phyloP scores from a whole-genome alignment of 1,139 yeast species.

The Debaryomyces fabryi region DNA sequence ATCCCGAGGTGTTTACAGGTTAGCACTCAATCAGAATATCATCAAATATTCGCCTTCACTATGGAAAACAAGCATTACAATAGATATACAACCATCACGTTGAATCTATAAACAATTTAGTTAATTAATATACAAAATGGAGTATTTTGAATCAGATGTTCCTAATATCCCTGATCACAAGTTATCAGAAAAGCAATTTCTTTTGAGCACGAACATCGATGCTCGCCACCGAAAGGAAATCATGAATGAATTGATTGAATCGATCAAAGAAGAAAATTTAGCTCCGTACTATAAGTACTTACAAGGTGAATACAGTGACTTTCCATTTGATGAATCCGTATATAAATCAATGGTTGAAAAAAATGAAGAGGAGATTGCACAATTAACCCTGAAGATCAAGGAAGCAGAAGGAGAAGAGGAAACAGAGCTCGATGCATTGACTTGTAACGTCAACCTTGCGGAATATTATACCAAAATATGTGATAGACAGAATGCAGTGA shows the following conservation, averaged over 20 bases:
- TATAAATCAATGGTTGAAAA: slow-evolving; percentile 52
- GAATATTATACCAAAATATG: slow-evolving; percentile 87
- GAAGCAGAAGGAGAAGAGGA: slow-evolving; percentile 87
- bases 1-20: slow-evolving; percentile 7
- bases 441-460: slow-evolving; percentile 78
- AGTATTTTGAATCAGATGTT: slow-evolving; percentile 45
- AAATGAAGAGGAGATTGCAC: slow-evolving; percentile 59
- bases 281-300: slow-evolving; percentile 86
- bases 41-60: slow-evolving; percentile 5
- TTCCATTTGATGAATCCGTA: slow-evolving; percentile 60
- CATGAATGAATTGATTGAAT: slow-evolving; percentile 48
- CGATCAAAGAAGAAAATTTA: slow-evolving; percentile 62
- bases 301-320: slow-evolving; percentile 49
- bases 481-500: slow-evolving; percentile 73
- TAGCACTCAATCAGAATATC: slow-evolving; percentile 1
- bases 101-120: not conserved
- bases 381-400: slow-evolving; percentile 63
- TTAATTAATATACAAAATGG: slow-evolving; percentile 24
- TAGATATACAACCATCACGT: not conserved
- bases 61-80: not conserved
- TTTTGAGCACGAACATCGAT: slow-evolving; percentile 46
- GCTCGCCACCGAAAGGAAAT: slow-evolving; percentile 44
- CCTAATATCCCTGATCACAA: slow-evolving; percentile 77
- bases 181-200: slow-evolving; percentile 77
- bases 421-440: slow-evolving; percentile 81